A percentile compares a stretch with the other conserved stretches of the same genome.
These are phyloP conservation scores for Hyparrhenia diplandra DNA, from an alignment of 176 grass and related monocot genomes.

Conservation along the genomic window DNA sequence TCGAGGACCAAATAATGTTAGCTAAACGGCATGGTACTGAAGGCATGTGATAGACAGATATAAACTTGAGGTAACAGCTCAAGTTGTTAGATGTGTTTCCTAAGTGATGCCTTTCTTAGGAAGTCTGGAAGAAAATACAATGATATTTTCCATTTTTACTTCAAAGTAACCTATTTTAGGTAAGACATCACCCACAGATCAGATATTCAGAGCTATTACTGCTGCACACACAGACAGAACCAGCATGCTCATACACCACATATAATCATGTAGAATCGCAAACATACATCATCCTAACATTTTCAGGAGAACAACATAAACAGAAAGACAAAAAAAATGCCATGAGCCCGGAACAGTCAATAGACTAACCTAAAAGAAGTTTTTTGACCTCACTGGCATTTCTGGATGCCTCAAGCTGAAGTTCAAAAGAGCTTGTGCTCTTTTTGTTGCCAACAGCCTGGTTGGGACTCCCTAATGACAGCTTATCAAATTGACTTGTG, in stretches of 20 bases:
- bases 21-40: not conserved
- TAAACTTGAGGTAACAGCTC: not conserved
- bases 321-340: conserved; percentile 19
- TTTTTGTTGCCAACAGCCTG: conserved; percentile 43
- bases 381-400: conserved; percentile 97
- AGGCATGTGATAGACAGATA: not conserved
- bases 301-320: not conserved
- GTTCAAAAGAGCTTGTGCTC: conserved; percentile 46
- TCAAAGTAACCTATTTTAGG: not conserved
- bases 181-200: not conserved
- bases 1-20: not conserved
- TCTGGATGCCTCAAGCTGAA: conserved; percentile 78
- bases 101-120: not conserved
- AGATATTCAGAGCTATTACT: not conserved
- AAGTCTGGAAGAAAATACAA: not conserved
- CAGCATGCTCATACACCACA: not conserved
- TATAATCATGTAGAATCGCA: not conserved
- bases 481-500: conserved; percentile 32
- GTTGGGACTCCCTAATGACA: conserved; percentile 32
- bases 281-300: not conserved
- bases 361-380: conserved; percentile 75
- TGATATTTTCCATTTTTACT: not conserved
- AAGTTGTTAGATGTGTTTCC: not conserved
- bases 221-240: not conserved
- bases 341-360: not conserved